These are phyloP conservation scores for Dipteronia sinensis DNA, from an alignment of 345 rosid genomes.

Conservation along the genomic window DNA sequence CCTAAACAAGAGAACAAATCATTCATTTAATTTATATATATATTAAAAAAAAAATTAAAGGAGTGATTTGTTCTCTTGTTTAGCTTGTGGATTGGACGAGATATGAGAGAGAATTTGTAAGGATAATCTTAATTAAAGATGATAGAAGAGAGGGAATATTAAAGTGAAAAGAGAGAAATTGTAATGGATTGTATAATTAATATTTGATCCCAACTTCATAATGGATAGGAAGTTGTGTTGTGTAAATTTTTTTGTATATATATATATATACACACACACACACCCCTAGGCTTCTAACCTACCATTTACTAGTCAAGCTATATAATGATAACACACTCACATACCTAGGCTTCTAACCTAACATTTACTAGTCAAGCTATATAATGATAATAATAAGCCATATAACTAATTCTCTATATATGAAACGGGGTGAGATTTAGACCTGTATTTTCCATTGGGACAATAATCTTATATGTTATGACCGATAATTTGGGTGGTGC, in stretches of 20 bases:
- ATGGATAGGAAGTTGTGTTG: neutral
- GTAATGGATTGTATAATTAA: too few species aligned
- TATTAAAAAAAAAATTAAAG: too few species aligned
- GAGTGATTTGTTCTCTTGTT: neutral
- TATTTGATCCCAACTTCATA: neutral
- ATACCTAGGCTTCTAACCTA: too few species aligned
- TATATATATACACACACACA: neutral
- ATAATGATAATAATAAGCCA: neutral
- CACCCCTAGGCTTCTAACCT: neutral
- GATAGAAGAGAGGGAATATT: neutral
- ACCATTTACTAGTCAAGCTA: neutral
- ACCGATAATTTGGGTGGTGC: neutral
- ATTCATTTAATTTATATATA: too few species aligned
- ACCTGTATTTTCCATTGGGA: neutral
- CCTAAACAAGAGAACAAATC: too few species aligned
- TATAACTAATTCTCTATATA: neutral
- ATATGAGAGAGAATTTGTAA: too few species aligned
- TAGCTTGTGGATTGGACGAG: neutral
- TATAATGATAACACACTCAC: neutral
- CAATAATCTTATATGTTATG: neutral
- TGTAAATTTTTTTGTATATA: too few species aligned
- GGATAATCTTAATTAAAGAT: neutral
- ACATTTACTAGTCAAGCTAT: neutral
- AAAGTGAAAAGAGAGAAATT: neutral
- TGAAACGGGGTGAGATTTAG: neutral